Evolutionary conservation across 1,284 basidiomycete species (phyloP).

Genomic region (Polyporus tsugae): DNA sequence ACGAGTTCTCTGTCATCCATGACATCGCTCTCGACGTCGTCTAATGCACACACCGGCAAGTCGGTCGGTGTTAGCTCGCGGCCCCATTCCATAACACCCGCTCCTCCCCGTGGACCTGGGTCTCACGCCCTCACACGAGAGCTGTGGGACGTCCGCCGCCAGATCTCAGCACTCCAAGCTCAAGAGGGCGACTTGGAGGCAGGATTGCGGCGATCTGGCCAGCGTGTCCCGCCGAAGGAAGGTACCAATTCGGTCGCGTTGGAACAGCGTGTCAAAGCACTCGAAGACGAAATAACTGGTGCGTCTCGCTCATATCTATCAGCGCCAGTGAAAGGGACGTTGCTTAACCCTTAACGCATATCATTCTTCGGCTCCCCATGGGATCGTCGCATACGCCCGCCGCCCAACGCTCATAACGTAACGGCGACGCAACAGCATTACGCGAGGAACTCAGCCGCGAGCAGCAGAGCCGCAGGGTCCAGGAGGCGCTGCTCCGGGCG

Average conservation of each 20-base stretch:
- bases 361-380: background rate
- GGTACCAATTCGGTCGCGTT: constrained; percentile 20
- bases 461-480: constrained; percentile 31
- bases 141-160: constrained; percentile 45
- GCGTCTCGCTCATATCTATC: constrained; percentile 13
- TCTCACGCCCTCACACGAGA: constrained; percentile 39
- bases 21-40: background rate
- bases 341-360: background rate
- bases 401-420: constrained; percentile 7
- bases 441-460: constrained; percentile 30
- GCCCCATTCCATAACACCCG: constrained; percentile 10
- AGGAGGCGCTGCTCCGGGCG: constrained; percentile 40
- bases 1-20: background rate
- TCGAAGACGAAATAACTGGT: constrained; percentile 30
- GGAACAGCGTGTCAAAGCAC: constrained; percentile 22
- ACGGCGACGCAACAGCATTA: constrained; percentile 20
- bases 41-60: background rate
- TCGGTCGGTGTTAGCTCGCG: background rate
- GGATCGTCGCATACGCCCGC: constrained; percentile 1
- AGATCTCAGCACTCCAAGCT: constrained; percentile 44
- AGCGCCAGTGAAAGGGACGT: background rate
- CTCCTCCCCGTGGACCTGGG: constrained; percentile 14
- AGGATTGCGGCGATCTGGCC: constrained; percentile 38
- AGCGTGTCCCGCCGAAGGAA: constrained; percentile 26
- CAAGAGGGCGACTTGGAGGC: constrained; percentile 43